These are phyloP conservation scores for Typha latifolia DNA, from an alignment of 176 grass and related monocot genomes.

Conservation along the genomic window DNA sequence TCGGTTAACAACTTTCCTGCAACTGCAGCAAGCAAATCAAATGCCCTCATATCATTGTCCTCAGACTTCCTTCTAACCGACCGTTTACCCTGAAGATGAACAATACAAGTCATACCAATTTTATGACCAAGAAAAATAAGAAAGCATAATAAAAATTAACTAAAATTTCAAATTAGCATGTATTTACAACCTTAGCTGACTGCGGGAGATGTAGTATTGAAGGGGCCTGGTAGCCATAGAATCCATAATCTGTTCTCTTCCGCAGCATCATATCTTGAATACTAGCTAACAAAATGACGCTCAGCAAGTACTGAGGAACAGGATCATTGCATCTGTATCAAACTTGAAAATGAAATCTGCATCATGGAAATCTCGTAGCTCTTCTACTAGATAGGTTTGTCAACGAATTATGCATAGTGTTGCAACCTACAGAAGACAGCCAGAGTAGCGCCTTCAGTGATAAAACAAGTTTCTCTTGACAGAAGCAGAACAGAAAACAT, in stretches of 20 bases:
- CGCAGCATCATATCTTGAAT: conserved; percentile 45
- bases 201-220: conserved; percentile 30
- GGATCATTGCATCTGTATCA: conserved; percentile 19
- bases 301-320: conserved; percentile 8
- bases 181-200: conserved; percentile 31
- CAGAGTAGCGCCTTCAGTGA: too few species aligned
- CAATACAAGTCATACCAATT: neutral
- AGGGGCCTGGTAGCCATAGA: conserved; percentile 30
- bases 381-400: neutral
- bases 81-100: conserved; percentile 43
- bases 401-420: neutral
- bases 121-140: neutral
- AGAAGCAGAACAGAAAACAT: too few species aligned
- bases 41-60: conserved; percentile 38
- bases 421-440: too few species aligned
- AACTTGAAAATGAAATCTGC: conserved; percentile 6
- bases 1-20: conserved; percentile 39
- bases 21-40: conserved; percentile 65
- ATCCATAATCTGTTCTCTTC: conserved; percentile 50
- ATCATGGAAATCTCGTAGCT: neutral
- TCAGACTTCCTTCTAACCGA: conserved; percentile 39
- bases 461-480: too few species aligned
- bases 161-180: neutral
- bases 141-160: too few species aligned
- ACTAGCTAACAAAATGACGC: neutral